These are phyloP conservation scores for Tolypocladium album DNA, from an alignment of 2,329 filamentous ascomycete genomes.

Conservation along the genomic window DNA sequence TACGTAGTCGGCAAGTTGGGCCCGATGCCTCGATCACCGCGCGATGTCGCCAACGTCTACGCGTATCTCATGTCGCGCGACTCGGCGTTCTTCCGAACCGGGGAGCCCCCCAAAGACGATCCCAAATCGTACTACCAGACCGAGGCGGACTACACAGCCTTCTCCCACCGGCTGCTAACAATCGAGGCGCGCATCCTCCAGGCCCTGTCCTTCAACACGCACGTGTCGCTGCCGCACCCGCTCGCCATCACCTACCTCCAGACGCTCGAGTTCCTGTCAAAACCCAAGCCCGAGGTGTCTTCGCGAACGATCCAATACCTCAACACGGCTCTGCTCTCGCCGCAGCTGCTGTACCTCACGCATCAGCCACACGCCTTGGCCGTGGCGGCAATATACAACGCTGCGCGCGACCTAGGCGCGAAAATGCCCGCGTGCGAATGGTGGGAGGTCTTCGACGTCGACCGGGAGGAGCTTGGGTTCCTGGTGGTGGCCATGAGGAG, in stretches of 20 bases:
- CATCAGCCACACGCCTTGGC: constrained; percentile 83
- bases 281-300: constrained; percentile 42
- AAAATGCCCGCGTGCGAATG: constrained; percentile 78
- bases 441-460: constrained; percentile 98
- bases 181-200: constrained; percentile 70
- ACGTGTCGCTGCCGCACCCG: constrained; percentile 76
- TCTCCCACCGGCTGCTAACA: constrained; percentile 54
- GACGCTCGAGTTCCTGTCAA: constrained; percentile 59
- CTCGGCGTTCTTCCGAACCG: constrained; percentile 41
- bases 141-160: constrained; percentile 59
- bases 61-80: constrained; percentile 60
- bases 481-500: constrained; percentile 79
- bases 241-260: constrained; percentile 89
- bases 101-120: constrained; percentile 22
- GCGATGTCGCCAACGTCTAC: constrained; percentile 78
- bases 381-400: constrained; percentile 83
- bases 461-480: constrained; percentile 89
- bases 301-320: constrained; percentile 62
- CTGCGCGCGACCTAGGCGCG: constrained; percentile 63
- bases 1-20: constrained; percentile 80
- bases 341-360: constrained; percentile 82
- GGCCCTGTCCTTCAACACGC: constrained; percentile 69
- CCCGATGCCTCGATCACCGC: constrained; percentile 61
- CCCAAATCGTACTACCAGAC: constrained; percentile 56
- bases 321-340: constrained; percentile 77